Conservation (phyloP, 257 asterid species). For the Penstemon davidsonii region DNA sequence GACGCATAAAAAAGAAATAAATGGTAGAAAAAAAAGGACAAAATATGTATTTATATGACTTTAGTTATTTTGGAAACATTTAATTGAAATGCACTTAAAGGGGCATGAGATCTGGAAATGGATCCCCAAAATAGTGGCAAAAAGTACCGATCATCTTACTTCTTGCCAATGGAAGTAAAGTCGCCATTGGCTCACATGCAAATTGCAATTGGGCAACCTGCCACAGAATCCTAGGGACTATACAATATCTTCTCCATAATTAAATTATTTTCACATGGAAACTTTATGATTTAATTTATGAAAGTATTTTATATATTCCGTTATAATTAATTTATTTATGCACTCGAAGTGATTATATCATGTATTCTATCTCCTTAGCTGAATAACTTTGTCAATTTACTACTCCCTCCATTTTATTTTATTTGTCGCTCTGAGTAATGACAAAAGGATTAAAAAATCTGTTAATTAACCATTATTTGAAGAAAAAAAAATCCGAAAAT, state of each 20-base stretch:
- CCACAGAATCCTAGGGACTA: constrained; percentile 30
- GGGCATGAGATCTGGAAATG: constrained; percentile 29
- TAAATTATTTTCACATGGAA: constrained; percentile 20
- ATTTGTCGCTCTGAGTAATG: no score
- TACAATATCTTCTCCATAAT: not conserved
- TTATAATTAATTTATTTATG: constrained; percentile 36
- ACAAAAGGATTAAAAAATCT: no score
- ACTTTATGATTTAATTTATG: constrained; percentile 7
- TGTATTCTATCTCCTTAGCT: not conserved
- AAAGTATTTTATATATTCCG: constrained; percentile 3
- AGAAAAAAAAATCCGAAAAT: no score
- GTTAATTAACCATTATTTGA: no score
- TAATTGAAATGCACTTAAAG: constrained; percentile 28
- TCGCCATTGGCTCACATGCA: constrained; percentile 30
- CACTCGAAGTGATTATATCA: constrained; percentile 25
- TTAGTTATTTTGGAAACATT: not conserved
- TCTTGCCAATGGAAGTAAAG: constrained; percentile 41
- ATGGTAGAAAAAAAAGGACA: no score
- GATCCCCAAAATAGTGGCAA: constrained; percentile 40
- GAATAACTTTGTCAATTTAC: not conserved
- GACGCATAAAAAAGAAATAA: no score
- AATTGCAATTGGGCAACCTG: constrained; percentile 34
- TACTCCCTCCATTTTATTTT: no score
- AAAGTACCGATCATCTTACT: constrained; percentile 17
- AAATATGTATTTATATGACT: not conserved